Evolutionary conservation across 108 stramenopile genomes (phyloP).

Genomic region (Fistulifera pelliculosa): DNA sequence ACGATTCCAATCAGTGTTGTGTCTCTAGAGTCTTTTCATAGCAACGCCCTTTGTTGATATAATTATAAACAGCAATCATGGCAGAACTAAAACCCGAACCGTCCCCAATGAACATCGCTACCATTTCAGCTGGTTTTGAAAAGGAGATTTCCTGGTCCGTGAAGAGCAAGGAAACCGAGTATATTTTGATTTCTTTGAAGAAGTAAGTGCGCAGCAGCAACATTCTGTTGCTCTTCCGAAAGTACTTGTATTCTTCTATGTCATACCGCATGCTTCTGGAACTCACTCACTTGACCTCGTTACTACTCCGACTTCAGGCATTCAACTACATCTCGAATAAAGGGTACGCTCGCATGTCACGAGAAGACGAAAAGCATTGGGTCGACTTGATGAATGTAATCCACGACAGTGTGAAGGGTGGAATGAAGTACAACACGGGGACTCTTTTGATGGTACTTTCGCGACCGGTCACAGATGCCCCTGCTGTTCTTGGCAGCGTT

Average conservation of each 20-base stretch:
- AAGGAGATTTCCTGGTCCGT: conserved; percentile 83
- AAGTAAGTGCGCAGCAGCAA: conserved; percentile 19
- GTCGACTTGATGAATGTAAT: conserved; percentile 80
- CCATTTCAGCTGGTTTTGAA: conserved; percentile 83
- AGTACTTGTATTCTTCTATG: conserved; percentile 2
- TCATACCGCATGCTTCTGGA: neutral
- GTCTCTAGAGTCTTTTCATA: neutral
- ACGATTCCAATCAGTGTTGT: no score
- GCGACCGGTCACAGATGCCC: conserved; percentile 36
- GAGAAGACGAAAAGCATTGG: conserved; percentile 79
- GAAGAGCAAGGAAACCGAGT: conserved; percentile 86
- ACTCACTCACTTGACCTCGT: neutral
- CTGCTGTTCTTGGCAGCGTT: conserved; percentile 6
- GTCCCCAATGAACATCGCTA: conserved; percentile 58
- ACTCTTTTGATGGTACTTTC: conserved; percentile 81
- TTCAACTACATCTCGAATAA: conserved; percentile 89
- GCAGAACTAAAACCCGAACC: conserved; percentile 4
- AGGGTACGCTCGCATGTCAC: conserved; percentile 78
- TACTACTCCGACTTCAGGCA: conserved; percentile 30
- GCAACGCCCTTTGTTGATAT: no score
- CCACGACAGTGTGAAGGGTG: conserved; percentile 76
- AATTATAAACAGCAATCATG: neutral
- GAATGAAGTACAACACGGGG: conserved; percentile 87
- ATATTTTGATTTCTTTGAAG: conserved; percentile 84
- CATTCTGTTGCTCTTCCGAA: neutral